Percentiles rank a stretch among this genome's conserved stretches.
phyloP scores from a whole-genome alignment of 768 basidiomycete genomes.

The Saitozyma sp. region DNA sequence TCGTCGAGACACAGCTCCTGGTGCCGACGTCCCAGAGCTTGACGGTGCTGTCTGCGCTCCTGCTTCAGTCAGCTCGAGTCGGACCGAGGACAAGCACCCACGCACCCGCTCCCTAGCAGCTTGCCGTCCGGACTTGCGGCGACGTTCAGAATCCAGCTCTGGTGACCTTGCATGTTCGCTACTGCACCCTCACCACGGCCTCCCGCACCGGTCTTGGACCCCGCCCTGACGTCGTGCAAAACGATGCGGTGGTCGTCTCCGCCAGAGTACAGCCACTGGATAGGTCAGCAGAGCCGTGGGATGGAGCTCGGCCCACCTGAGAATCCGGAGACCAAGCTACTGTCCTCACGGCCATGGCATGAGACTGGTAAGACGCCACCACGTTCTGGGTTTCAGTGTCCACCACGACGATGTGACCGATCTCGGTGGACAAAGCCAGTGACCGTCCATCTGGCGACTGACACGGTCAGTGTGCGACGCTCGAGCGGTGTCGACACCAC shows the following conservation, averaged over 20 bases:
- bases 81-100: constrained; percentile 4
- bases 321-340: constrained; percentile 88
- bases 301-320: constrained; percentile 61
- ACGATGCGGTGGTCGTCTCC: constrained; percentile 91
- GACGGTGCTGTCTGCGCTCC: constrained; percentile 47
- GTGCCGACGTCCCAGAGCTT: constrained; percentile 51
- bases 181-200: constrained; percentile 70
- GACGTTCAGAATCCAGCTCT: constrained; percentile 84
- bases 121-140: constrained; percentile 80
- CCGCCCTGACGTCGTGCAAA: constrained; percentile 76
- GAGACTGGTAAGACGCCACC: constrained; percentile 72
- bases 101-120: constrained; percentile 76
- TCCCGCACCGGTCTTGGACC: constrained; percentile 57
- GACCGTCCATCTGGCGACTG: constrained; percentile 86
- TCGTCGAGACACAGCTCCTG: constrained; percentile 43
- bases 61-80: constrained; percentile 10
- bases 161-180: constrained; percentile 80
- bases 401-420: constrained; percentile 84
- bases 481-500: constrained; percentile 44
- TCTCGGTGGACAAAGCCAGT: constrained; percentile 77
- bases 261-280: constrained; percentile 77
- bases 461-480: constrained; percentile 59
- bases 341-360: constrained; percentile 85
- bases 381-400: constrained; percentile 71
- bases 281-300: background rate